Conservation (phyloP, 176 grass and related monocot species). For the Bothriochloa decipiens region DNA sequence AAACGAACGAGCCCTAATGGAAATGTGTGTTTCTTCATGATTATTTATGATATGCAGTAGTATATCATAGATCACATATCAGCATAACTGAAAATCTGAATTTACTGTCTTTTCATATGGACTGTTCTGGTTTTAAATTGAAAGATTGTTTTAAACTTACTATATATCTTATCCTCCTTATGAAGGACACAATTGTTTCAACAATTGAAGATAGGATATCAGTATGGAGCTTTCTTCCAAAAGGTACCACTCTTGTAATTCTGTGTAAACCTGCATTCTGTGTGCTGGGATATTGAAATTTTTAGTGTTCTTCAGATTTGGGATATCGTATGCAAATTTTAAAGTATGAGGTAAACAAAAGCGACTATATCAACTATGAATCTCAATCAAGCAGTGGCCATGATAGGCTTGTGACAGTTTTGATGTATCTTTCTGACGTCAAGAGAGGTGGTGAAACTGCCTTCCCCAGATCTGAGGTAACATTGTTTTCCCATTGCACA, state of each 20-base stretch:
- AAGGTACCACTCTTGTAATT: conserved; percentile 51
- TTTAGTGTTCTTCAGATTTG: conserved; percentile 55
- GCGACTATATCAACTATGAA: conserved; percentile 50
- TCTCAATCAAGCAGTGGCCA: conserved; percentile 37
- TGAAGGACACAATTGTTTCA: conserved; percentile 67
- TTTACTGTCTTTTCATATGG: conserved; percentile 19
- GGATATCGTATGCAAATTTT: conserved; percentile 67
- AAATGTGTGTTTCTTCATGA: background rate
- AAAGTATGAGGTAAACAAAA: conserved; percentile 49
- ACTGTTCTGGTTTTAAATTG: conserved; percentile 31
- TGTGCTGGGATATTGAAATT: conserved; percentile 13
- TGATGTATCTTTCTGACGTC: conserved; percentile 77
- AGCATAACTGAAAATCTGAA: background rate
- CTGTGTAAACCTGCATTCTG: background rate
- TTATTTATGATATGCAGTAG: conserved; percentile 7
- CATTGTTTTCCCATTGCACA: background rate
- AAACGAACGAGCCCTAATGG: too few species aligned
- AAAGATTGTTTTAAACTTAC: background rate
- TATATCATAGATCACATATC: background rate
- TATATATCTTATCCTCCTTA: conserved; percentile 27
- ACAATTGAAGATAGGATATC: conserved; percentile 90
- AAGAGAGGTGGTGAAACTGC: conserved; percentile 74
- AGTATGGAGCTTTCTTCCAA: conserved; percentile 88
- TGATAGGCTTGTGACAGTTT: conserved; percentile 53
- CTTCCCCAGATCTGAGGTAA: conserved; percentile 79